Conservation (phyloP, 2,329 filamentous ascomycete genomes). For the Fusarium heterosporum region DNA sequence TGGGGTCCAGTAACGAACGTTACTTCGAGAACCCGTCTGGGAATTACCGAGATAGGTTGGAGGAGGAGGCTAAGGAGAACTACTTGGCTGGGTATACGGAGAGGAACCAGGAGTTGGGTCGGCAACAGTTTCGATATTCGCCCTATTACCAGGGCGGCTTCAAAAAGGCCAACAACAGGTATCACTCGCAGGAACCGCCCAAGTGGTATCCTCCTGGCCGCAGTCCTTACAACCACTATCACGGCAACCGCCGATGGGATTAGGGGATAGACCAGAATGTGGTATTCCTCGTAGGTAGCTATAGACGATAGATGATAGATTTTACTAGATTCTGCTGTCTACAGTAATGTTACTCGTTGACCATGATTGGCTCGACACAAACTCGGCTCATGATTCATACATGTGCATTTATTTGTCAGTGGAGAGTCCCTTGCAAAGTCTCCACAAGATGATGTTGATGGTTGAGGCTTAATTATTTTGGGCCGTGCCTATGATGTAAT, state of each 20-base stretch:
- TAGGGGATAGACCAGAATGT: neutral
- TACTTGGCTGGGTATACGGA: neutral
- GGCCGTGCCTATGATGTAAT: conserved; percentile 35
- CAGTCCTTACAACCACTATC: conserved; percentile 2
- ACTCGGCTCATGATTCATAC: conserved; percentile 18
- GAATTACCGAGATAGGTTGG: neutral
- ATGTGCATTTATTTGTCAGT: neutral
- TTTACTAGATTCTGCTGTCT: neutral
- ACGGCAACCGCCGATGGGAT: neutral
- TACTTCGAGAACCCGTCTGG: neutral
- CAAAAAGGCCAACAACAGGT: neutral
- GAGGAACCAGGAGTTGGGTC: neutral
- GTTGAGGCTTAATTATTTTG: conserved; percentile 26
- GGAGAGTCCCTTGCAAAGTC: neutral
- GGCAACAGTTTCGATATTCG: neutral
- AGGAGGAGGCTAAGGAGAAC: neutral
- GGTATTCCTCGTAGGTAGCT: neutral
- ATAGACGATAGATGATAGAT: neutral
- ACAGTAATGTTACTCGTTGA: conserved; percentile 5
- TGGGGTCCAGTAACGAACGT: conserved; percentile 2
- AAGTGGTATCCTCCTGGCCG: neutral
- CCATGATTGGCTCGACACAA: conserved; percentile 15
- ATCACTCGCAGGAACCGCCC: neutral
- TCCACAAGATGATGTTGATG: conserved; percentile 29
- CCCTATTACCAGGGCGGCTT: neutral